phyloP scores from a whole-genome alignment of 148 eudicot genomes.

The Vaccinium macrocarpon region DNA sequence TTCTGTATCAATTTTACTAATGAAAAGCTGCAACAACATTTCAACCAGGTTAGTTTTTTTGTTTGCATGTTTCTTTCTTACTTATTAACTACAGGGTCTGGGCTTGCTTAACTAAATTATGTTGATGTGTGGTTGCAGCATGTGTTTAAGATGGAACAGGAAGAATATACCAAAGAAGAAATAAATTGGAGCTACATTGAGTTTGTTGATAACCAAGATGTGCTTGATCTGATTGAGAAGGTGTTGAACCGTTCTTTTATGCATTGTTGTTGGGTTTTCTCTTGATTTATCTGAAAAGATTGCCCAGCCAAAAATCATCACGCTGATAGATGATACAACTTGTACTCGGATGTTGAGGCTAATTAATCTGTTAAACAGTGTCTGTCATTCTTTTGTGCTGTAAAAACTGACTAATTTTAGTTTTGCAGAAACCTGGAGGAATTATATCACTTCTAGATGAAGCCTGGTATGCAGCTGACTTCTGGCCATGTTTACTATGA shows the following conservation, averaged over 20 bases:
- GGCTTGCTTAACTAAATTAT: constrained; percentile 21
- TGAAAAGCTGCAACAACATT: constrained; percentile 99
- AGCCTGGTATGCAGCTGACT: constrained; percentile 68
- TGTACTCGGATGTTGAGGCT: constrained; percentile 1
- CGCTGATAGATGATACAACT: background rate
- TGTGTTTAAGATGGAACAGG: constrained; percentile 99
- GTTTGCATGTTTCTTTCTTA: constrained; percentile 6
- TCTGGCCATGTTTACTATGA: background rate
- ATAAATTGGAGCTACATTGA: constrained; percentile 98
- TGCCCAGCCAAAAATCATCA: background rate
- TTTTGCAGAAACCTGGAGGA: constrained; percentile 97
- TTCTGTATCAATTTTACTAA: constrained; percentile 98
- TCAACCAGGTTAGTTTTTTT: constrained; percentile 75
- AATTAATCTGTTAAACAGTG: background rate
- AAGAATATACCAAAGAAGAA: constrained; percentile 94
- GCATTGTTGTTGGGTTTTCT: constrained; percentile 5
- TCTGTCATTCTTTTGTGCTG: background rate
- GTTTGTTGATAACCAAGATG: constrained; percentile 97
- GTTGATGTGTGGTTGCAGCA: constrained; percentile 64
- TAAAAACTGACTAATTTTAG: constrained; percentile 17
- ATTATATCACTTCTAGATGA: constrained; percentile 94
- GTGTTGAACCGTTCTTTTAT: constrained; percentile 27
- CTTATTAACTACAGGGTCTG: constrained; percentile 9
- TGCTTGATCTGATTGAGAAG: constrained; percentile 96
- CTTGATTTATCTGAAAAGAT: background rate